Evolutionary conservation across 2,329 filamentous ascomycete genomes (phyloP), one percentile per base, ranked within the genome.

Genomic region (Emericellopsis atlantica): DNA sequence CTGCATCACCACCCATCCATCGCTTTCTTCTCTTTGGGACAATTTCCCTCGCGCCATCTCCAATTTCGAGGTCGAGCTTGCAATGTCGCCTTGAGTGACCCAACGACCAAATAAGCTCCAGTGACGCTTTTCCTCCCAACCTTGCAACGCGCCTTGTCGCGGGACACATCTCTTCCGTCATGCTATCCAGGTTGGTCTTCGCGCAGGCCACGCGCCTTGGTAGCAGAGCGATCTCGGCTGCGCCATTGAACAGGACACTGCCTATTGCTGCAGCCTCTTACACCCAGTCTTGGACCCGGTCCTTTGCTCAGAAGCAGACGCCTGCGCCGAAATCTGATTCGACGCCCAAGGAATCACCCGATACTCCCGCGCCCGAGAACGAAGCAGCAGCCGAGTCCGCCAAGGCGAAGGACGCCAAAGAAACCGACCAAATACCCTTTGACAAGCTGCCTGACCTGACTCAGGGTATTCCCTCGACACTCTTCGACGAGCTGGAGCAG

Each of bases 391-490:
- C 53, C 32, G 53, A 57, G 29, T 35, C 49, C n/a, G 44, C 49
- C 29, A 41, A 41, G 14, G 36, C 40, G 6, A 31, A 32, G 12
- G 40, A 41, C 18, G 33, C 22, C 15, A 31, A 41, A 14, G 61
- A 66, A 40, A 51, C 54, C 39, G 60, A 65, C 40, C 51, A 64
- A 44, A 65, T 72, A 49, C 68, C 77, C 21, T 69, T 75, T 40
- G 73, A 81, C 52, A 81, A 85, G 40, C 75, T 95, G 11, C 90
- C 90, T 40, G 89, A 96, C 57, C 71, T 96, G 36, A 92, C 87
- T n/a, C 81, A 90, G 54, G 90, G 90, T 48, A 94, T 96, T 46
- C 90, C 90, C 0, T 95, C 89, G 2, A 95, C 89, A 1, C 72
- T 95, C 42, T 84, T 81, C 43, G 81, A 81, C 44, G 90, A 95